A percentile compares a stretch with the other conserved stretches of the same genome.
Evolutionary conservation across 768 basidiomycete genomes (phyloP).

Genomic region (Podaxis carcinomalis): DNA sequence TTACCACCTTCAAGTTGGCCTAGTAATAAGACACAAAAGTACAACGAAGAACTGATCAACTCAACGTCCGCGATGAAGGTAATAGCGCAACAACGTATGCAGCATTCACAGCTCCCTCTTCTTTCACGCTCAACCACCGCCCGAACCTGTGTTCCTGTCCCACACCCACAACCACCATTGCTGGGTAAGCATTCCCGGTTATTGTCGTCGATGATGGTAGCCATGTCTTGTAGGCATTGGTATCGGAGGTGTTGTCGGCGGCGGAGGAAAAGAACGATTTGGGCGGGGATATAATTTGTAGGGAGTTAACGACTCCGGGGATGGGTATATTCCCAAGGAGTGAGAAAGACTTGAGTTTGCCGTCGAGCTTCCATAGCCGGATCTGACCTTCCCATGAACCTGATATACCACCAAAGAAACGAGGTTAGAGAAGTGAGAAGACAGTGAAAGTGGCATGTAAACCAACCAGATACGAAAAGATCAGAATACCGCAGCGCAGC

Average conservation of each 20-base stretch:
- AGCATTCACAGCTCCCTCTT: conserved; percentile 65
- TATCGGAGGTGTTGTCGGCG: background rate
- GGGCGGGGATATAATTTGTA: conserved; percentile 69
- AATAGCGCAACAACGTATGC: conserved; percentile 59
- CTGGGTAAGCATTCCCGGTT: conserved; percentile 25
- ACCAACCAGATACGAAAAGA: conserved; percentile 81
- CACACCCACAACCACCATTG: conserved; percentile 69
- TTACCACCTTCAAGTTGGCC: background rate
- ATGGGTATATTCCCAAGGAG: conserved; percentile 60
- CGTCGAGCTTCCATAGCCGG: conserved; percentile 87
- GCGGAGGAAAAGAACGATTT: conserved; percentile 35
- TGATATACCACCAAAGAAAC: conserved; percentile 23
- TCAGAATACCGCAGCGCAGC: conserved; percentile 86
- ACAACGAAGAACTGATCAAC: background rate
- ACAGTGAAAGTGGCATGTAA: conserved; percentile 2
- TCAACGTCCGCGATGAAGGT: conserved; percentile 28
- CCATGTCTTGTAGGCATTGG: conserved; percentile 27
- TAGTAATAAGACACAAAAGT: background rate
- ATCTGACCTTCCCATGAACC: conserved; percentile 93
- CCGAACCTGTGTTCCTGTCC: conserved; percentile 90
- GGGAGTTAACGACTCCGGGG: conserved; percentile 83
- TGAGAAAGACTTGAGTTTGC: conserved; percentile 73
- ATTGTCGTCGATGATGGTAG: conserved; percentile 15
- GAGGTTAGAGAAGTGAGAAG: background rate
- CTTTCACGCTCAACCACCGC: conserved; percentile 79